Evolutionary conservation across 176 grass and related monocot species (phyloP), one percentile per base, ranked within the genome.

Genomic region (Aegilops umbellulata): DNA sequence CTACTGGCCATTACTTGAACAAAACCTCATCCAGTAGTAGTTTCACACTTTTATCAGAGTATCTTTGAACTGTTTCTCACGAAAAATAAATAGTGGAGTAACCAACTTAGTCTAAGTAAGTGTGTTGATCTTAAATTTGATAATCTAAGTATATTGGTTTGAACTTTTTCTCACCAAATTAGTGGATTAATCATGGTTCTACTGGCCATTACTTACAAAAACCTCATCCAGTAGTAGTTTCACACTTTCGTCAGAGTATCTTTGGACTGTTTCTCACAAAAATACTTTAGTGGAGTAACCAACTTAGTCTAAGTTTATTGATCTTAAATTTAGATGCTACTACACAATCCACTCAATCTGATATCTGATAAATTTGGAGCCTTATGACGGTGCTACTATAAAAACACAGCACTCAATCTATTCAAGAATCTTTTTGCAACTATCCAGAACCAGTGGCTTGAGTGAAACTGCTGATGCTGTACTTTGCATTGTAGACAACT

Each of bases 381-480:
- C 57, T 80, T 87, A 6, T 76, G 41, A 75, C 14, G 62, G 17
- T 49, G 49, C 8, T 16, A 61, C 10, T 46, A 81, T 34, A n/a
- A 25, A 73, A 79, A 36, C 7, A 74, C 13, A 77, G 76, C 20
- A 10, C 60, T 55, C 76, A 62, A 34, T 27, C 69, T 85, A 63
- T 81, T 85, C 24, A 85, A 85, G 63, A 78, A 65, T 85, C 82
- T 78, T 44, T 82, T 82, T 71, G 49, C 72, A 76, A 85, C 77
- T 81, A 80, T 91, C 57, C 13, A 65, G 34, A 81, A 72, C 90
- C 32, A 91, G 86, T 87, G 27, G 35, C 60, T 61, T 80, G 85
- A 91, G 46, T 84, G 80, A 80, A 90, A 58, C 35, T 39, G 41
- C 57, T 90, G 64, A 42, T 32, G 2, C 19, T 87, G 35, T 82